A percentile compares a stretch with the other conserved stretches of the same genome.
These are phyloP conservation scores for Phytopythium chamaehyphon DNA, from an alignment of 352 stramenopile genomes.

Conservation along the genomic window DNA sequence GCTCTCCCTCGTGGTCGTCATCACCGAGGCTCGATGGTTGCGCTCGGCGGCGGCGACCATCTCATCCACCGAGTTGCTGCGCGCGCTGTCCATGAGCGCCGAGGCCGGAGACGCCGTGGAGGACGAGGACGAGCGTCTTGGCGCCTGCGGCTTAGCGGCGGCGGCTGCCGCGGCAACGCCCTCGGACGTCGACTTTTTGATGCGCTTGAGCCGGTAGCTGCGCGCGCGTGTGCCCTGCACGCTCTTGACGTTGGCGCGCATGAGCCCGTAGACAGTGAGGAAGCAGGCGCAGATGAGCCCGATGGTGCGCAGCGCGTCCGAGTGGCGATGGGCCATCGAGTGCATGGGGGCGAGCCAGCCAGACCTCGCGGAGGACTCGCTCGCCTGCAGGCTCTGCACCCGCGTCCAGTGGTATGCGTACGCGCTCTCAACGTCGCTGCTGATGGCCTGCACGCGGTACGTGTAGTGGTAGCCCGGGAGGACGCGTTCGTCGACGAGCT, in stretches of 20 bases:
- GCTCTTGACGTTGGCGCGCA: slow-evolving; percentile 45
- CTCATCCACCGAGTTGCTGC: slow-evolving; percentile 17
- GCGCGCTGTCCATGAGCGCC: slow-evolving; percentile 19
- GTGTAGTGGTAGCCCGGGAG: slow-evolving; percentile 28
- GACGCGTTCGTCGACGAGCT: slow-evolving; percentile 27
- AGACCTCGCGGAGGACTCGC: neutral
- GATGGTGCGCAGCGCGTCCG: slow-evolving; percentile 36
- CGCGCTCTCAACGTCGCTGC: slow-evolving; percentile 31
- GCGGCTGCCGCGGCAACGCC: slow-evolving; percentile 1
- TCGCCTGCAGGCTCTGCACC: slow-evolving; percentile 2
- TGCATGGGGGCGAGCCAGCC: slow-evolving; percentile 5
- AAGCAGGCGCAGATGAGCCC: slow-evolving; percentile 51
- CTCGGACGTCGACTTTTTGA: slow-evolving; percentile 40
- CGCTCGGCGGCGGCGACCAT: neutral
- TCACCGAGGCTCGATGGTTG: neutral
- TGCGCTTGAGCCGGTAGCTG: slow-evolving; percentile 42
- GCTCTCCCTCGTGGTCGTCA: slow-evolving; percentile 5
- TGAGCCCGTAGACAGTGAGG: slow-evolving; percentile 48
- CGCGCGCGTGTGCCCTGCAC: slow-evolving; percentile 47
- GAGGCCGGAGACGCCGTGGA: slow-evolving; percentile 29
- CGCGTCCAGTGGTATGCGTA: slow-evolving; percentile 39
- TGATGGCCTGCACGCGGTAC: slow-evolving; percentile 40
- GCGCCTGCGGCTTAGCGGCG: slow-evolving; percentile 8
- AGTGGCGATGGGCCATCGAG: slow-evolving; percentile 9
- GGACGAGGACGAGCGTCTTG: slow-evolving; percentile 23